Percentiles rank a stretch among this genome's conserved stretches.
phyloP scores from a whole-genome alignment of 495 filamentous ascomycete genomes.

The Hypoxylon cercidicola region DNA sequence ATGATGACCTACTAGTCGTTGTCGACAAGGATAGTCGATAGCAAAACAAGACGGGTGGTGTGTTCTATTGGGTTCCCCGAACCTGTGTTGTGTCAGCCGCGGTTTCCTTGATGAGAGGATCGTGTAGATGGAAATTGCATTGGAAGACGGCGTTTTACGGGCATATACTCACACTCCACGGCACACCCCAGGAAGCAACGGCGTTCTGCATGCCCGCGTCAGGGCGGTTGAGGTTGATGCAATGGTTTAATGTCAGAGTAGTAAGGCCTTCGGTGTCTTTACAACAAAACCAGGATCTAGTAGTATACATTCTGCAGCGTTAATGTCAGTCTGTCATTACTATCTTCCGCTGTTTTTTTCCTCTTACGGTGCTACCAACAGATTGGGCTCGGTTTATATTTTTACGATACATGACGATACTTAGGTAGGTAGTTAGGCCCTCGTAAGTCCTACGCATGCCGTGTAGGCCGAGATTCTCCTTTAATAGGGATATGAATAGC shows the following conservation, averaged over 20 bases:
- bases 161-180: constrained; percentile 10
- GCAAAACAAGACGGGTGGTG: neutral
- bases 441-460: neutral
- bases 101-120: constrained; percentile 20
- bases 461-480: no score
- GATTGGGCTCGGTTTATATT: neutral
- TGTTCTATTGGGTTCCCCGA: neutral
- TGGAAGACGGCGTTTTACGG: constrained; percentile 38
- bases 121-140: constrained; percentile 43
- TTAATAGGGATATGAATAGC: no score
- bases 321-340: neutral
- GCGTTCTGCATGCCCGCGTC: constrained; percentile 7
- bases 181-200: constrained; percentile 10
- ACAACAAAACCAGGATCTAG: neutral
- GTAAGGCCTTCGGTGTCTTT: constrained; percentile 6
- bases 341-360: neutral
- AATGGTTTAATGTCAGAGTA: constrained; percentile 11
- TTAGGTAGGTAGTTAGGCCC: neutral
- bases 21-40: constrained; percentile 2
- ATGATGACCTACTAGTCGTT: constrained; percentile 13
- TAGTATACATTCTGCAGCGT: neutral
- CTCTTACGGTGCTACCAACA: neutral
- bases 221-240: neutral
- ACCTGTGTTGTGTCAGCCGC: neutral
- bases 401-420: neutral